A percentile compares a stretch with the other conserved stretches of the same genome.
Evolutionary conservation across 208 protist genomes (phyloP).

Genomic region (Leishmania lainsoni): DNA sequence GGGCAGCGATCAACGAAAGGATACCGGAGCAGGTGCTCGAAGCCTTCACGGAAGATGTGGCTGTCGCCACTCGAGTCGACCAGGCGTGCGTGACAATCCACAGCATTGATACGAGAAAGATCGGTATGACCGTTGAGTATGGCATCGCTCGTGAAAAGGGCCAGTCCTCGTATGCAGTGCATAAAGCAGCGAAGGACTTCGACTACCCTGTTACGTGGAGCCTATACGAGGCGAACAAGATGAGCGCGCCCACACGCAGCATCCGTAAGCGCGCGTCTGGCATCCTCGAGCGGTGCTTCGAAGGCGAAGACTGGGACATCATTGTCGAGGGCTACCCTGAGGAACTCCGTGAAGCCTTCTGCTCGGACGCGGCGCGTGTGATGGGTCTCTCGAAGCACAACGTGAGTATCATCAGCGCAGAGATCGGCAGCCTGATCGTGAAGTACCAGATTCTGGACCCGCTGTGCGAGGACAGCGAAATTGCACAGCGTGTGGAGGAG

Average conservation of each 20-base stretch:
- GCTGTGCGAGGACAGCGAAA: slow-evolving; percentile 40
- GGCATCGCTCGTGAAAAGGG: slow-evolving; percentile 22
- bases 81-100: slow-evolving; percentile 26
- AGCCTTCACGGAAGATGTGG: slow-evolving; percentile 34
- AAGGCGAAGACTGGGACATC: slow-evolving; percentile 41
- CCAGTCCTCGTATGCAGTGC: slow-evolving; percentile 30
- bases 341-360: slow-evolving; percentile 41
- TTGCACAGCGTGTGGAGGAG: slow-evolving; percentile 33
- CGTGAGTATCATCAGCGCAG: slow-evolving; percentile 41
- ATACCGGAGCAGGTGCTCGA: slow-evolving; percentile 25
- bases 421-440: slow-evolving; percentile 45
- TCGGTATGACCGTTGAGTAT: slow-evolving; percentile 39
- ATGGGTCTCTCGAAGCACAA: slow-evolving; percentile 39
- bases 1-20: slow-evolving; percentile 28
- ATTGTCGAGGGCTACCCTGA: slow-evolving; percentile 31
- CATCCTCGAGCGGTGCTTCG: slow-evolving; percentile 42
- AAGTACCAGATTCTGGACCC: slow-evolving; percentile 47
- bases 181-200: slow-evolving; percentile 31
- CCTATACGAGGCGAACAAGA: slow-evolving; percentile 43
- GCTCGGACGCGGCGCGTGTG: slow-evolving; percentile 36
- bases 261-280: slow-evolving; percentile 34
- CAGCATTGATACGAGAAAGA: slow-evolving; percentile 30
- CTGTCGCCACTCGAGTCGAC: slow-evolving; percentile 19
- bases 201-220: slow-evolving; percentile 26
- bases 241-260: slow-evolving; percentile 6